These are phyloP conservation scores for Xylaria polymorpha DNA, from an alignment of 2,329 filamentous ascomycete species.

Conservation along the genomic window DNA sequence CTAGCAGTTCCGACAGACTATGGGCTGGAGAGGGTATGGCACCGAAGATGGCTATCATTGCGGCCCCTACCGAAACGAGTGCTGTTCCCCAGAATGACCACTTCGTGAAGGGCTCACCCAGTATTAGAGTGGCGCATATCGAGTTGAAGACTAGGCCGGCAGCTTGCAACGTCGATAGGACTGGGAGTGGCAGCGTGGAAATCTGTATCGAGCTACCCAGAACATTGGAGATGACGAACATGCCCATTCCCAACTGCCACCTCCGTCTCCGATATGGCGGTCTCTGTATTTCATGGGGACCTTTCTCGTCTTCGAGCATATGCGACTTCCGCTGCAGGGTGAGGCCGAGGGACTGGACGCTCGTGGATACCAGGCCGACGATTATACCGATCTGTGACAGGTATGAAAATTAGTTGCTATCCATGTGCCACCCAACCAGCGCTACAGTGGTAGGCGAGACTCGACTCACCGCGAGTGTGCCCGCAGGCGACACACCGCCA, in stretches of 20 bases:
- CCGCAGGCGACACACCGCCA: slow-evolving; percentile 80
- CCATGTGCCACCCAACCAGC: background rate
- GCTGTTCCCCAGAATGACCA: slow-evolving; percentile 93
- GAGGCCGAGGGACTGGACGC: slow-evolving; percentile 92
- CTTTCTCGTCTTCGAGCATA: slow-evolving; percentile 95
- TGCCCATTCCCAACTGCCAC: slow-evolving; percentile 98
- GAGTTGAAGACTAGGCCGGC: slow-evolving; percentile 98
- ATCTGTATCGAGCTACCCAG: slow-evolving; percentile 97
- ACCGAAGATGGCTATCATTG: slow-evolving; percentile 92
- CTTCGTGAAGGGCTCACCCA: slow-evolving; percentile 92
- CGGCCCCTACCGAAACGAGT: slow-evolving; percentile 87
- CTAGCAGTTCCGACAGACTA: slow-evolving; percentile 82
- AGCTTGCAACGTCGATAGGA: slow-evolving; percentile 93
- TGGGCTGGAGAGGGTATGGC: slow-evolving; percentile 94
- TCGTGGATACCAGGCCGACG: slow-evolving; percentile 92
- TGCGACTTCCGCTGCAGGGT: slow-evolving; percentile 98
- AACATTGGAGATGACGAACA: slow-evolving; percentile 95
- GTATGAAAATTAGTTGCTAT: background rate
- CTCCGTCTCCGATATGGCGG: slow-evolving; percentile 89
- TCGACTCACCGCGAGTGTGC: slow-evolving; percentile 57
- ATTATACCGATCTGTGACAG: slow-evolving; percentile 82
- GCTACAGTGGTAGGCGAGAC: slow-evolving; percentile 18
- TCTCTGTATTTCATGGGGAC: slow-evolving; percentile 78
- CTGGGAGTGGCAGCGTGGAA: slow-evolving; percentile 91
- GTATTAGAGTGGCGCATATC: slow-evolving; percentile 91